phyloP scores from a whole-genome alignment of 2,329 filamentous ascomycete genomes.

The Phoma sp. region DNA sequence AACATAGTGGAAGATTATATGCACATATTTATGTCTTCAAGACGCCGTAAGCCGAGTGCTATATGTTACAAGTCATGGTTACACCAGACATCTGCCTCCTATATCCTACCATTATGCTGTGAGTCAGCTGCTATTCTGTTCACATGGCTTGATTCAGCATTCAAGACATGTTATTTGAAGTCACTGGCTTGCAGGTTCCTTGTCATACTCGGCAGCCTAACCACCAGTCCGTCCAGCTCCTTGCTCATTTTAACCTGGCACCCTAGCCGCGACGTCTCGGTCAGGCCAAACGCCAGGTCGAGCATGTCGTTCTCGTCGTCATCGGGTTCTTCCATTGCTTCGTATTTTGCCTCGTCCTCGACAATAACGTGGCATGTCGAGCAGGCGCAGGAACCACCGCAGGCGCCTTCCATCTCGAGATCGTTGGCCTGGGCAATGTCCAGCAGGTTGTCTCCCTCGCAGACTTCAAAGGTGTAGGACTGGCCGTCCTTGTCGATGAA shows the following conservation, averaged over 20 bases:
- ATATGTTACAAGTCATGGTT: conserved; percentile 1
- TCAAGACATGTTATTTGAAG: conserved; percentile 59
- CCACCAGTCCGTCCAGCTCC: conserved; percentile 83
- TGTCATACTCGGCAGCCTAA: conserved; percentile 90
- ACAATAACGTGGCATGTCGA: conserved; percentile 94
- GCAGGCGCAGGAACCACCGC: conserved; percentile 91
- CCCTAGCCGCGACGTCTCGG: conserved; percentile 81
- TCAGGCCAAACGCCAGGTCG: conserved; percentile 86
- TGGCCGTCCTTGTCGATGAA: conserved; percentile 91
- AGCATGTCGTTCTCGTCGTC: conserved; percentile 60
- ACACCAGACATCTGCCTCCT: not conserved
- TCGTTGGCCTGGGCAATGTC: conserved; percentile 95
- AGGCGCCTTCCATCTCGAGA: conserved; percentile 98
- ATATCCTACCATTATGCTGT: not conserved
- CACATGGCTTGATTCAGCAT: not conserved
- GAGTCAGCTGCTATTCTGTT: not conserved
- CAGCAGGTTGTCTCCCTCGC: conserved; percentile 87
- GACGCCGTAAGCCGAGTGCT: conserved; percentile 5
- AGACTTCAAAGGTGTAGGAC: conserved; percentile 77
- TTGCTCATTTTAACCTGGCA: conserved; percentile 93
- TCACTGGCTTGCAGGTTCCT: conserved; percentile 95
- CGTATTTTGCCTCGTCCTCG: conserved; percentile 72
- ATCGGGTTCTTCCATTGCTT: conserved; percentile 66
- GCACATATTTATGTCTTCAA: not conserved
- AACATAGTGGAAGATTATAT: not conserved